Conservation (phyloP, 2,329 filamentous ascomycete species). For the Nothopassalora personata region DNA sequence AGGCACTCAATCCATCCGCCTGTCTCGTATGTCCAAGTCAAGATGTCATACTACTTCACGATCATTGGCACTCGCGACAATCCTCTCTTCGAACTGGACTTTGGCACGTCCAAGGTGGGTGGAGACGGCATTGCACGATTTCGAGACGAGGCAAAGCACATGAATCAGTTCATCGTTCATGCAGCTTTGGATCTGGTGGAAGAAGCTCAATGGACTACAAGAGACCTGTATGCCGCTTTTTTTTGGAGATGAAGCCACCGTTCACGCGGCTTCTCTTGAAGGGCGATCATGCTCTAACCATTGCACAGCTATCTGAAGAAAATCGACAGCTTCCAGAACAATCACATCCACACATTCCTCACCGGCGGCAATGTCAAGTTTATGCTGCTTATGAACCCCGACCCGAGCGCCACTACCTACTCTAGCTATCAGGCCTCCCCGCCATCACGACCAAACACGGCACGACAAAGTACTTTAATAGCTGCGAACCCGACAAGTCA, state of each 20-base stretch:
- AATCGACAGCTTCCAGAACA: conserved; percentile 94
- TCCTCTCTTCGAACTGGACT: conserved; percentile 93
- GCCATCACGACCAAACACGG: conserved; percentile 26
- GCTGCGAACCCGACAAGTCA: conserved; percentile 71
- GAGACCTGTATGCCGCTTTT: conserved; percentile 61
- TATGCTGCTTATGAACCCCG: conserved; percentile 83
- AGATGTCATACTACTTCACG: conserved; percentile 97
- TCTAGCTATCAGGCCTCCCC: conserved; percentile 29
- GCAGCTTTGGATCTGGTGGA: conserved; percentile 91
- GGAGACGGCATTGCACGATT: conserved; percentile 90
- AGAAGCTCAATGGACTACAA: conserved; percentile 88
- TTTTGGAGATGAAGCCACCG: neutral
- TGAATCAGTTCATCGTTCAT: conserved; percentile 97
- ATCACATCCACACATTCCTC: conserved; percentile 85
- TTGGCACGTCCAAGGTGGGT: conserved; percentile 92
- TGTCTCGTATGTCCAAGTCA: neutral
- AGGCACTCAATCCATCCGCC: neutral
- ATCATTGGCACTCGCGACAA: conserved; percentile 95
- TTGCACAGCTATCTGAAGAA: conserved; percentile 79
- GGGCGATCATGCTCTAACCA: neutral
- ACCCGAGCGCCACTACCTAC: conserved; percentile 34
- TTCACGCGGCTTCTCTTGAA: neutral
- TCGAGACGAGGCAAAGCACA: conserved; percentile 77
- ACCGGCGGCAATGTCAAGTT: conserved; percentile 91
- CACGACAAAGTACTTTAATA: conserved; percentile 32